Base-by-base conservation (phyloP, 163 green algal species). In the Scenedesmus sp. region DNA sequence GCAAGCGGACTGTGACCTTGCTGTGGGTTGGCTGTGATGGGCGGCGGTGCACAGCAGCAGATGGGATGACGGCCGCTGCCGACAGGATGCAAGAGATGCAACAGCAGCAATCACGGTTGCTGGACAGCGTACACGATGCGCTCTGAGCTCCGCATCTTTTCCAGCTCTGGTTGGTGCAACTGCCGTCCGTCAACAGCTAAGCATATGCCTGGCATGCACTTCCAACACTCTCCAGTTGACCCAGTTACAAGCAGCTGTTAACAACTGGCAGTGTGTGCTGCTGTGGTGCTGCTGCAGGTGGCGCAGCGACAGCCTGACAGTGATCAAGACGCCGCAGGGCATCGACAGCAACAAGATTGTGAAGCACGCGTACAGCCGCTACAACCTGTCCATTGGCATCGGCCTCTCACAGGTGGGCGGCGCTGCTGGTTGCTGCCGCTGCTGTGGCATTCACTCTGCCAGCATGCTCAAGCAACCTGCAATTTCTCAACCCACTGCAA, bases 381-480 rank as follows among this genome's bases (percentile, higher is more conserved):
- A 99, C 96, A 99, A 99, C 94, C 95, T 99, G 86, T 99, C 96
- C 10, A 92, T 99, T 18, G 98, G 98, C 82, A 96, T 99, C 15
- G 98, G 97, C 26, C 96, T 99, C n/a, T 93, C 94, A 23, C 92
- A 98, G 93, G 93, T 98, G 34, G 94, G 96, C 23, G 0, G 13
- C 9, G 95, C 56, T 73, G 23, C 23, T 55, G 56, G 9, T 10
- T 64, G 8, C 59, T 64, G 59, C 9, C 59, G 59, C 9, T 34
- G 4, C 18, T 79, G 70, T 79, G 70, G 18, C 46, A 23, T 13
- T 73, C 12, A 5, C 10, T 73, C 20, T 73, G 64, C 64, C 59
- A 64, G 59, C 59, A 64, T 15, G 59, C 8, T 64, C 59, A 8
- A 10, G 7, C 8, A 64, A 64, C 1, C 59, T 15, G 59, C 59